Evolutionary conservation across 441 rosid species (phyloP).

Genomic region (Aquilaria agallochum): DNA sequence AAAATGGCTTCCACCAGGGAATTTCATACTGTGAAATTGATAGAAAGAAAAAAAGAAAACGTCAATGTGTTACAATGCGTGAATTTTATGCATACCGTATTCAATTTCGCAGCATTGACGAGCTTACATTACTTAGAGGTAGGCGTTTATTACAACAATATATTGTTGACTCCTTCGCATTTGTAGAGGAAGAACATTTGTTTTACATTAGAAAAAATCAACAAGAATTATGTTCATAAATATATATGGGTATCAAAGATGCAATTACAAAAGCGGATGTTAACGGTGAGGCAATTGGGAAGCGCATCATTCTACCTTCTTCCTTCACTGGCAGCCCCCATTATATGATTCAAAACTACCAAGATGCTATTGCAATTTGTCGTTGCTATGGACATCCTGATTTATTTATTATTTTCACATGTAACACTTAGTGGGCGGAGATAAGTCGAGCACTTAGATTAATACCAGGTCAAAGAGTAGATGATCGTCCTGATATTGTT

Average conservation of each 20-base stretch:
- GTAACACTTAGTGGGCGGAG: too few relatives aligned
- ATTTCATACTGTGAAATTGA: background rate
- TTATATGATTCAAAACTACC: background rate
- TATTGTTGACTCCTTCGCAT: too few relatives aligned
- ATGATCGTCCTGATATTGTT: slow-evolving; percentile 1
- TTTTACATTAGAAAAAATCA: background rate
- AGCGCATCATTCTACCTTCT: background rate
- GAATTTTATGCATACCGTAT: background rate
- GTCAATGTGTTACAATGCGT: background rate
- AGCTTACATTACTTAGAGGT: background rate
- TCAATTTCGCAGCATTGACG: background rate
- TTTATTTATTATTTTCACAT: background rate
- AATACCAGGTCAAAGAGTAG: too few relatives aligned
- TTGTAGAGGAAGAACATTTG: background rate
- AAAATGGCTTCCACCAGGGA: background rate
- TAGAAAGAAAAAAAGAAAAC: background rate
- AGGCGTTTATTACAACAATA: too few relatives aligned
- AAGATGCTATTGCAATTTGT: background rate
- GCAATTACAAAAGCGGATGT: background rate
- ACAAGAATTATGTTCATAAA: background rate
- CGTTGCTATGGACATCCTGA: background rate
- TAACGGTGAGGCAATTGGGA: background rate
- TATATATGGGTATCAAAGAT: background rate
- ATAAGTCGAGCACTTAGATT: too few relatives aligned
- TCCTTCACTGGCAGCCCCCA: background rate